phyloP scores from a whole-genome alignment of 23 red algal species.

The Gracilaria caudata region DNA sequence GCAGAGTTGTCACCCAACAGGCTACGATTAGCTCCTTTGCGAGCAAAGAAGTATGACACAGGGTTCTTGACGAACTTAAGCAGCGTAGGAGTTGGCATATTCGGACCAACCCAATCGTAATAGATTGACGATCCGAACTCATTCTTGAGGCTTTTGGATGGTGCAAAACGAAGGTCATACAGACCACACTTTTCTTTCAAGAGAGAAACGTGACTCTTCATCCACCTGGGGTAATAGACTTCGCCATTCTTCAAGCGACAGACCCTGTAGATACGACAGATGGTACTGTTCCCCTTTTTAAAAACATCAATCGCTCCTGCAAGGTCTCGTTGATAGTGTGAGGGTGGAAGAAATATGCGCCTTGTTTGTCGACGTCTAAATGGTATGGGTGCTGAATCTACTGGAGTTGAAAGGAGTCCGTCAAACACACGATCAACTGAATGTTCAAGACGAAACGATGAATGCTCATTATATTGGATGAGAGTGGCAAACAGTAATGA shows the following conservation, averaged over 20 bases:
- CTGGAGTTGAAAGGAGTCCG: background rate
- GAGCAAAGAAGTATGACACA: conserved; percentile 38
- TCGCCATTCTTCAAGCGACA: conserved; percentile 25
- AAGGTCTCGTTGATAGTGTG: conserved; percentile 44
- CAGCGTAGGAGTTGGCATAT: conserved; percentile 37
- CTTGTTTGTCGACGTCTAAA: background rate
- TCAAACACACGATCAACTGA: conserved; percentile 15
- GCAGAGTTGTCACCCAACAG: conserved; percentile 5
- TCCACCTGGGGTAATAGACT: conserved; percentile 40
- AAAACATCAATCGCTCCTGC: conserved; percentile 53
- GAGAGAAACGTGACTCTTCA: conserved; percentile 18
- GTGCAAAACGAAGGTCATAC: conserved; percentile 42
- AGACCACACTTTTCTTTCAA: conserved; percentile 43
- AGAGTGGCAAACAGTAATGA: conserved; percentile 4
- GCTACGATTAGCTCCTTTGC: conserved; percentile 14
- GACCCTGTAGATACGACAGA: conserved; percentile 54
- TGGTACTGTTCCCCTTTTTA: background rate
- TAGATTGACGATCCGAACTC: conserved; percentile 3
- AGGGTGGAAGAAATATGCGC: conserved; percentile 11
- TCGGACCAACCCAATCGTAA: conserved; percentile 59
- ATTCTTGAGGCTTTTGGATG: conserved; percentile 34
- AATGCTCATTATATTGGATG: background rate
- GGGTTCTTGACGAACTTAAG: conserved; percentile 42
- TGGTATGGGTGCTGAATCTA: background rate
- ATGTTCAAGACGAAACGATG: background rate